phyloP scores from a whole-genome alignment of 225 moss, liverwort and hornwort genomes.

The Sphagnum tenellum region DNA sequence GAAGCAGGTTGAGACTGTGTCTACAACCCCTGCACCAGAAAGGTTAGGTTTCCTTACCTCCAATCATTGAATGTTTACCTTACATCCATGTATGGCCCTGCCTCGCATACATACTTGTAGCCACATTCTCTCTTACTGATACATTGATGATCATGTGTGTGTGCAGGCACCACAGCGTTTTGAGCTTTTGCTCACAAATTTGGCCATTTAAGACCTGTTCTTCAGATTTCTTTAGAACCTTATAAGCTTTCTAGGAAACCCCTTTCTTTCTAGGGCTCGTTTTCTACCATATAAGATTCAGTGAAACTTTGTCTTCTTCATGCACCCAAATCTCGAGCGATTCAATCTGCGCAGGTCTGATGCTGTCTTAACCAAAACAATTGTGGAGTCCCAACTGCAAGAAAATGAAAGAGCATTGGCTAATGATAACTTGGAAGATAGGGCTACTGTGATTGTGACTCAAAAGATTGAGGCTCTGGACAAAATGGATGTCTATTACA shows the following conservation, averaged over 20 bases:
- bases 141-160: no score
- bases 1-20: constrained; percentile 63
- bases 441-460: constrained; percentile 11
- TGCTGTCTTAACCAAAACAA: constrained; percentile 18
- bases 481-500: constrained; percentile 55
- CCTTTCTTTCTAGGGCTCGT: no score
- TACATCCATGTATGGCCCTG: no score
- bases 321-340: background rate
- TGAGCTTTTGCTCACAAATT: background rate
- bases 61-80: no score
- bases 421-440: constrained; percentile 25
- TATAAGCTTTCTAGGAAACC: no score
- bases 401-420: constrained; percentile 23
- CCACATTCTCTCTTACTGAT: no score
- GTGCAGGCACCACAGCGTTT: no score
- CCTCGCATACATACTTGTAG: no score
- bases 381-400: constrained; percentile 25
- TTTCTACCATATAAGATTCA: no score
- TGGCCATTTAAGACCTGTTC: constrained; percentile 3
- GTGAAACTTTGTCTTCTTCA: background rate
- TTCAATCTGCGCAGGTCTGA: constrained; percentile 31
- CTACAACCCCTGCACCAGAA: constrained; percentile 34
- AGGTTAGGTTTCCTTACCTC: constrained; percentile 19
- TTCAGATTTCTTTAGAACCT: constrained; percentile 1
- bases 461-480: constrained; percentile 38